Evolutionary conservation across 345 rosid genomes (phyloP), one percentile per base, ranked within the genome.

Genomic region (Rhodomyrtus tomentosa): DNA sequence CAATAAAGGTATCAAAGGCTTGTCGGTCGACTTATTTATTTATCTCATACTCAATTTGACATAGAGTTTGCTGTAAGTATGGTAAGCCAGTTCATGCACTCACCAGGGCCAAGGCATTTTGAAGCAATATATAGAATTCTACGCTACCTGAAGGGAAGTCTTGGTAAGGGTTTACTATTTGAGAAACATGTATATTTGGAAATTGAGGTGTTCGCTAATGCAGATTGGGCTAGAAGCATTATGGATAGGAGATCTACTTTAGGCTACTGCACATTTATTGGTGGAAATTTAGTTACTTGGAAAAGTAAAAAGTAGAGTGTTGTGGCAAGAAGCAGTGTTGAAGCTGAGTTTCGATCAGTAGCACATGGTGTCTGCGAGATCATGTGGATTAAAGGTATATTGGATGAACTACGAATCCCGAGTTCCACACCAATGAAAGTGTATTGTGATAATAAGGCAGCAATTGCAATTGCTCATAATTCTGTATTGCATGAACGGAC

Each of bases 321-420:
- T 4, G 29, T 79, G 10, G 29, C 81, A 11, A 79, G 51, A 45
- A 42, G 51, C 0, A 22, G 0, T 79, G 50, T 4, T 0, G 0
- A 79, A 22, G 29, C 0, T 79, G 2, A 79, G n/a, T 79, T 79
- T 49, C 0, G 0, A 3, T 62, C 0, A 7, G 0, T 15, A 15
- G 22, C 5, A 29, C 5, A 62, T 16, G 74, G 40, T 59, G 73
- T 7, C 16, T 29, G 3, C 1, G 1, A 62, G 29, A 11, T 15
- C 3, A 62, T 62, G 12, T 62, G 22, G 74, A 62, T 62, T 62
- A 29, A 62, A 62, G 22, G 22, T 29, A 62, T 62, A 0, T 62
- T 62, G 22, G 22, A 62, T 29, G 1, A 7, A 29, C 0, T 62
- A 29, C 0, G 0, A 1, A 29, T 62, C 74, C 0, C 0, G 0